Percentiles rank a stretch among this genome's conserved stretches.
These are phyloP conservation scores for Magnolia kwangsiensis DNA, from an alignment of 164 flowering plant genomes.

Conservation along the genomic window DNA sequence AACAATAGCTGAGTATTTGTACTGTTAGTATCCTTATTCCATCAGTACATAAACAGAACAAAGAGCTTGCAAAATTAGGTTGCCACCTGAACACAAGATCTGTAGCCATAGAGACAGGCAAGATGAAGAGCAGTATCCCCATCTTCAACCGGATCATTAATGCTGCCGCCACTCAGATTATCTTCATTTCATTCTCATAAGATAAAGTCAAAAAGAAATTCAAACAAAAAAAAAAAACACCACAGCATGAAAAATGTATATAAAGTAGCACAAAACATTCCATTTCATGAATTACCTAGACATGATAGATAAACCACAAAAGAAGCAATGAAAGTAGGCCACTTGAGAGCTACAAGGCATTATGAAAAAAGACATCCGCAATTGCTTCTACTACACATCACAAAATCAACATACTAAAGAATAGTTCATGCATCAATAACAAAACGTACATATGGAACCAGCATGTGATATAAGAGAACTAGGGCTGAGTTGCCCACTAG, in stretches of 20 bases:
- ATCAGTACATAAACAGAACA: not conserved
- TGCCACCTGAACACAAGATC: slow-evolving; percentile 68
- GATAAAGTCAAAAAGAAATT: not conserved
- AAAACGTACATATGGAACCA: too few relatives aligned
- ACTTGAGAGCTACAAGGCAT: too few relatives aligned
- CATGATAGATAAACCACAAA: too few relatives aligned
- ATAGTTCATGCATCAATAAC: too few relatives aligned
- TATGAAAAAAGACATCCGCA: too few relatives aligned
- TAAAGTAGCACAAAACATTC: not conserved
- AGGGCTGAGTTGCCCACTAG: too few relatives aligned
- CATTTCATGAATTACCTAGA: not conserved
- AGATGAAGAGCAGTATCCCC: slow-evolving; percentile 88
- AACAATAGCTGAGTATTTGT: slow-evolving; percentile 51
- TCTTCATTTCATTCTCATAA: slow-evolving; percentile 33
- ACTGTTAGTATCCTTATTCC: not conserved
- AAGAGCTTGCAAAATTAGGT: not conserved
- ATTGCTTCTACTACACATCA: too few relatives aligned
- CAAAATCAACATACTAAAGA: too few relatives aligned
- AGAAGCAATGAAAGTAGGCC: too few relatives aligned
- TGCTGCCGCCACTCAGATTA: slow-evolving; percentile 50
- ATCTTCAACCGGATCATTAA: slow-evolving; percentile 82
- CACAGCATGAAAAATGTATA: too few relatives aligned
- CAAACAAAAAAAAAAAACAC: too few relatives aligned
- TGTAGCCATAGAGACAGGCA: slow-evolving; percentile 74
- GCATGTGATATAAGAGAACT: too few relatives aligned